Evolutionary conservation across 169 alveolate genomes (phyloP), one percentile per base, ranked within the genome.

Genomic region (Plasmodium yoelii): DNA sequence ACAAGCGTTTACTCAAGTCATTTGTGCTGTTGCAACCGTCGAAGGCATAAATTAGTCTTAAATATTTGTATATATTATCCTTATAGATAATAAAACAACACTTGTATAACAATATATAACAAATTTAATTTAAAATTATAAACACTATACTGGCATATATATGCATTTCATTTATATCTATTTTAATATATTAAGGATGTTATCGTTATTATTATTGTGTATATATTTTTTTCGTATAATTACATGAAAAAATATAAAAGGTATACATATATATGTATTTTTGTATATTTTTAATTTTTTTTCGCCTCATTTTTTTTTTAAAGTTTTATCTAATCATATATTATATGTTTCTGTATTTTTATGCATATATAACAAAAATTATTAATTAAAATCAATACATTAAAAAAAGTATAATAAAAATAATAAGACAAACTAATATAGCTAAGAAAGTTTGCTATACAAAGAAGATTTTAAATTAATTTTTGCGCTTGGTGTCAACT

Each of bases 1-100:
- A 74, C 88, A 74, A 74, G 88, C 88, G 13, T 74, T 74, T 74
- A 74, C 88, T 64, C 88, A 74, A 64, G 88, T 74, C 46, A 74
- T 74, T 60, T 60, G 88, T 74, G 88, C 88, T 46, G 88, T 74
- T 74, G 88, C 88, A 74, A 60, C 88, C 39, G 88, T 74, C 18
- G 88, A 74, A 74, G 88, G 88, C 47, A 74, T 74, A 60, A 74
- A 74, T 61, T 74, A 74, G 64, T 73, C 47, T 74, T 44, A 60
- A 73, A 26, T 73, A 24, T 42, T 44, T 60, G 55, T 74, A 61
- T 46, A 26, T 49, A 74, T 74, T 64, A 44, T 61, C 22, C 42
- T 60, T 74, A 24, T 55, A 74, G 6, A 34, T 34, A 34, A 34
- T 34, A 34, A 34, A 6, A 4, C 42, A 34, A 34, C 42, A 74